These are phyloP conservation scores for Penicillium soppii DNA, from an alignment of 495 filamentous ascomycete species.

Conservation along the genomic window DNA sequence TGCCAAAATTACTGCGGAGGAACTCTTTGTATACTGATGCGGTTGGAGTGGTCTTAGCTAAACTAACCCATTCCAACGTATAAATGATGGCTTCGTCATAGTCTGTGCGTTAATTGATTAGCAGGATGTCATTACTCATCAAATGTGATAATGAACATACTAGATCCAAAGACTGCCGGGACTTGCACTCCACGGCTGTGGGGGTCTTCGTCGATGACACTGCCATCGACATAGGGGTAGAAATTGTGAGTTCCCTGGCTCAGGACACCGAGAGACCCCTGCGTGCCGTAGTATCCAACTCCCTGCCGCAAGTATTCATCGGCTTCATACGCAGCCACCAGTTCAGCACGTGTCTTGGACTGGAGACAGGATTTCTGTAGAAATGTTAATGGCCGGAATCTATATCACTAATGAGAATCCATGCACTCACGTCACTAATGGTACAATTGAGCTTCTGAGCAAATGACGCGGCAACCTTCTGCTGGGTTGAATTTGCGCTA, in stretches of 20 bases:
- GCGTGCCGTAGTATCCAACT: neutral
- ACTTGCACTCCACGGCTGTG: conserved; percentile 26
- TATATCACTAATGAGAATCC: neutral
- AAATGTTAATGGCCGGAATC: neutral
- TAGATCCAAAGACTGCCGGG: conserved; percentile 30
- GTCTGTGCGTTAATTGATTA: neutral
- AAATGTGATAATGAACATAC: neutral
- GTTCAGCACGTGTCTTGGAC: conserved; percentile 9
- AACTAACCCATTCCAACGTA: neutral
- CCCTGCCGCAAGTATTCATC: conserved; percentile 7
- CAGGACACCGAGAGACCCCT: neutral
- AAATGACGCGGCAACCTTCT: conserved; percentile 19
- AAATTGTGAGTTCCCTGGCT: neutral
- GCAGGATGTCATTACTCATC: neutral
- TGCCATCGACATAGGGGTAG: conserved; percentile 26
- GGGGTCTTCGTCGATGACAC: conserved; percentile 31
- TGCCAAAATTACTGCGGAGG: conserved; percentile 29
- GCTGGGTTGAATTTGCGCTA: neutral
- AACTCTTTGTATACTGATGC: conserved; percentile 15
- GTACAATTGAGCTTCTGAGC: conserved; percentile 24
- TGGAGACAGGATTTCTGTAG: conserved; percentile 19
- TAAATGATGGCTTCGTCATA: neutral
- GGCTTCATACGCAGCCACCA: conserved; percentile 5
- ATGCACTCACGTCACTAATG: conserved; percentile 19
- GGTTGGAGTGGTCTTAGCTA: neutral